Evolutionary conservation across 2,329 filamentous ascomycete species (phyloP).

Genomic region (Fusarium duplospermum): DNA sequence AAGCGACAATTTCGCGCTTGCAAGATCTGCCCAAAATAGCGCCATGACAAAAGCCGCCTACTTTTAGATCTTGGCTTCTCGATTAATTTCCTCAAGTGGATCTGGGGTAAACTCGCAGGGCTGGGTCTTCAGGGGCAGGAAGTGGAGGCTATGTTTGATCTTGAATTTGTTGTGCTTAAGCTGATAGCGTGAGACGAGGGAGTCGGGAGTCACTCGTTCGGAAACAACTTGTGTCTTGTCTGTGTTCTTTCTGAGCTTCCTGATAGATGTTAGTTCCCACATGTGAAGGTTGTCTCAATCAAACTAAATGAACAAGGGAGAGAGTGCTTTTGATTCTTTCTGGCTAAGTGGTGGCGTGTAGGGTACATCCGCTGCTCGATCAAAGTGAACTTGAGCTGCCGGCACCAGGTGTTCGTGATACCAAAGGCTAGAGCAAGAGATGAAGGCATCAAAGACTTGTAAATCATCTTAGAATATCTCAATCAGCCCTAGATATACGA

Average conservation of each 20-base stretch:
- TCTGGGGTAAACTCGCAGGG: background rate
- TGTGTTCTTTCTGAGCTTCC: background rate
- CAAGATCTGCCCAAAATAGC: background rate
- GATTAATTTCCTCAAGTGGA: background rate
- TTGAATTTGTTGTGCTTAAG: background rate
- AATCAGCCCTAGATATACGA: background rate
- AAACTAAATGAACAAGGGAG: background rate
- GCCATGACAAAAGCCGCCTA: background rate
- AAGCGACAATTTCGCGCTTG: background rate
- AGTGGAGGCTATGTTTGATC: background rate
- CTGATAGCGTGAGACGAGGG: background rate
- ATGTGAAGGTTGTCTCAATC: background rate
- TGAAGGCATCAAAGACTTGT: background rate
- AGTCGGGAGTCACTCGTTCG: background rate
- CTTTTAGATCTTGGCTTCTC: background rate
- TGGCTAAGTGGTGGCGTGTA: background rate
- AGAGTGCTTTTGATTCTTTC: background rate
- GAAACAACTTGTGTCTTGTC: background rate
- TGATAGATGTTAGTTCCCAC: fast-evolving
- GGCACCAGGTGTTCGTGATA: background rate
- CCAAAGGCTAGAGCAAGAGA: background rate
- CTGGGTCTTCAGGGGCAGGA: background rate
- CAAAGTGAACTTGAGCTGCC: fast-evolving
- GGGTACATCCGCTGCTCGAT: background rate
- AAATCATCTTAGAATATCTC: too few relatives aligned